Conservation (phyloP, 306 rosid genomes). For the Dalbergia cultrata region DNA sequence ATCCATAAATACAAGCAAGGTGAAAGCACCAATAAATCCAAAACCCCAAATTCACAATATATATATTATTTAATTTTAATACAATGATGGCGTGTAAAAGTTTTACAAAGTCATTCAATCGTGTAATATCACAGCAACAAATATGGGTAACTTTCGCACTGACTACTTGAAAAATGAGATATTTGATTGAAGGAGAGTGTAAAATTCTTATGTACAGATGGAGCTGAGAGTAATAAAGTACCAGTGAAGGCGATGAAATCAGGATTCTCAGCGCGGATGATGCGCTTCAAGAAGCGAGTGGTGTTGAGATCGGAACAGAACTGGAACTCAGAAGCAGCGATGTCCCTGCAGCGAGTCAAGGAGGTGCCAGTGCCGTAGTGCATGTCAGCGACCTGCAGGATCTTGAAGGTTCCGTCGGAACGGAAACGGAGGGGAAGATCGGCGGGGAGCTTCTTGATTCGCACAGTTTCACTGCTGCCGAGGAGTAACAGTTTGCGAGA, state of each 20-base stretch:
- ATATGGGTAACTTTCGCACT: no score
- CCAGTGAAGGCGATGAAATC: constrained; percentile 94
- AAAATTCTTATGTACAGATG: no score
- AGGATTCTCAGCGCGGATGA: constrained; percentile 73
- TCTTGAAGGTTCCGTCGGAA: constrained; percentile 87
- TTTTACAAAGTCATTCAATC: no score
- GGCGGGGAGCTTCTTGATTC: constrained; percentile 62
- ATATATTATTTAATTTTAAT: no score
- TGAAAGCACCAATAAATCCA: neutral
- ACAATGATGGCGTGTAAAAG: no score
- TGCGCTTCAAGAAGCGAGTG: constrained; percentile 65
- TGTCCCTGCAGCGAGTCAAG: constrained; percentile 75
- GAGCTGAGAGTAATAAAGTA: neutral
- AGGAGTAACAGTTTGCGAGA: constrained; percentile 45
- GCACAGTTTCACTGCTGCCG: constrained; percentile 49
- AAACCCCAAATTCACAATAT: no score
- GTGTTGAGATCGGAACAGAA: constrained; percentile 89
- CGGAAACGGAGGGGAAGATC: constrained; percentile 87
- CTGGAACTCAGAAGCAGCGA: constrained; percentile 66
- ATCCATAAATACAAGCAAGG: neutral
- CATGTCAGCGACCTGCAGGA: constrained; percentile 99
- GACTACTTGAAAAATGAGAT: no score
- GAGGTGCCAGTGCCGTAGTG: constrained; percentile 74
- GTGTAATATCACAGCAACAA: no score
- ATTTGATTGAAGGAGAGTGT: no score